Base-by-base conservation (phyloP, 2,329 filamentous ascomycete species). In the Colletotrichum brevisporum region DNA sequence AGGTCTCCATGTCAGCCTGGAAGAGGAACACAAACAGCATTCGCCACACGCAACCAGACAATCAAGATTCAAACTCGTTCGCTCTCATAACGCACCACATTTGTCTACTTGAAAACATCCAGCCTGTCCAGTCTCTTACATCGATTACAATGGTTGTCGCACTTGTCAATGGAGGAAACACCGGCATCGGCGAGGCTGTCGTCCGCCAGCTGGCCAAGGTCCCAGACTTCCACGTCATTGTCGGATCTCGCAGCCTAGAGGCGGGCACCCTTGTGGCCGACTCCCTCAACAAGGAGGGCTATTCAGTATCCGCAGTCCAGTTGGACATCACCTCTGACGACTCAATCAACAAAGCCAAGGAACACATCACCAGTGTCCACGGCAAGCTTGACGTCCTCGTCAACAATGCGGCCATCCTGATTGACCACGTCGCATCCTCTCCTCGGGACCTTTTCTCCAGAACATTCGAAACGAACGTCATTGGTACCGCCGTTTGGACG, bases 401-500 rank as follows among this genome's bases (percentile, higher is more conserved):
- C 72, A 79, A 81, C 71, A 81, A 81, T 39, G 79, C 79, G 4
- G 78, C 70, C 8, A 72, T 79, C 15, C 63, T 77, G 26, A 58
- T 79, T 15, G 78, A 81, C 51, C 21, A 15, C 9, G 26, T 63
- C 1, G 48, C 73, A 26, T 52, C 51, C 59, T 59, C 70, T 0
- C 73, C 74, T 8, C 76, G 79, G 63, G 76, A 83, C 0, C 76
- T 81, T 0, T 80, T 82, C 69, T 75, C 72, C 8, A 73, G 78
- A 12, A 78, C 78, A 0, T 81, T 85, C 64, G 74, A 77, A 8
- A 77, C 78, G 5, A 86, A 86, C 27, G 74, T 79, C 12, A 63
- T 78, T 5, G 78, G 78, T 10, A 69, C 75, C 4, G 80, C 74
- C 0, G 64, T 67, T 6, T 27, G 82, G 1, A 78, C 75, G 0